Conservation (phyloP, 1,284 basidiomycete species). For the Cystobasidiaceae sp. region DNA sequence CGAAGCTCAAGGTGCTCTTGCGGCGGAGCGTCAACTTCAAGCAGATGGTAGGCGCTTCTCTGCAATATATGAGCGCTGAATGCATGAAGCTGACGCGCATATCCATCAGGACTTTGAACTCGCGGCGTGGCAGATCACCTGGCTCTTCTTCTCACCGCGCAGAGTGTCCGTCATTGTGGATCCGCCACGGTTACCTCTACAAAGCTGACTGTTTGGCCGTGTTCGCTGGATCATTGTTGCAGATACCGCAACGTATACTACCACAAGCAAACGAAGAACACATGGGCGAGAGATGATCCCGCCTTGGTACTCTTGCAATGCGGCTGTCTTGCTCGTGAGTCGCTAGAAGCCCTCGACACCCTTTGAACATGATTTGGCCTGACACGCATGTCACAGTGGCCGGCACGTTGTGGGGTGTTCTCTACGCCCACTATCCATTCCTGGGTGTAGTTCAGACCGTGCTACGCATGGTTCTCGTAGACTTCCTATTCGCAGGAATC, state of each 20-base stretch:
- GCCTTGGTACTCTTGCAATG: constrained; percentile 80
- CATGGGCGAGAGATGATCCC: constrained; percentile 92
- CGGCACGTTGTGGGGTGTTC: constrained; percentile 74
- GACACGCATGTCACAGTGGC: constrained; percentile 54
- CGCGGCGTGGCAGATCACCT: constrained; percentile 87
- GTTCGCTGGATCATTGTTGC: background rate
- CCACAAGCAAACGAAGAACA: constrained; percentile 96
- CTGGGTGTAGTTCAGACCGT: constrained; percentile 59
- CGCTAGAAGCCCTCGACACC: background rate
- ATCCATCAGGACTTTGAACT: constrained; percentile 77
- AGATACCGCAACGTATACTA: constrained; percentile 87
- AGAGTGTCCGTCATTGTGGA: constrained; percentile 64
- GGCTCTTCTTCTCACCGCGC: constrained; percentile 79
- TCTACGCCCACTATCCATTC: constrained; percentile 62
- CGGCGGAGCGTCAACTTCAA: constrained; percentile 69
- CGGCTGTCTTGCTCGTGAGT: constrained; percentile 65
- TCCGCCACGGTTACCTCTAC: background rate
- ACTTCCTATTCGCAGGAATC: constrained; percentile 72
- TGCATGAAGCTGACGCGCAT: background rate
- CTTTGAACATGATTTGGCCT: no score
- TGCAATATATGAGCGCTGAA: background rate
- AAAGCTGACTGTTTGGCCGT: background rate
- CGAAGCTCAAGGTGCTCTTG: constrained; percentile 56
- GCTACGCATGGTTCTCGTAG: constrained; percentile 74
- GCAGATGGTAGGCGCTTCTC: constrained; percentile 73